These are phyloP conservation scores for Termitomyces sp. DNA, from an alignment of 768 basidiomycete genomes.

Conservation along the genomic window DNA sequence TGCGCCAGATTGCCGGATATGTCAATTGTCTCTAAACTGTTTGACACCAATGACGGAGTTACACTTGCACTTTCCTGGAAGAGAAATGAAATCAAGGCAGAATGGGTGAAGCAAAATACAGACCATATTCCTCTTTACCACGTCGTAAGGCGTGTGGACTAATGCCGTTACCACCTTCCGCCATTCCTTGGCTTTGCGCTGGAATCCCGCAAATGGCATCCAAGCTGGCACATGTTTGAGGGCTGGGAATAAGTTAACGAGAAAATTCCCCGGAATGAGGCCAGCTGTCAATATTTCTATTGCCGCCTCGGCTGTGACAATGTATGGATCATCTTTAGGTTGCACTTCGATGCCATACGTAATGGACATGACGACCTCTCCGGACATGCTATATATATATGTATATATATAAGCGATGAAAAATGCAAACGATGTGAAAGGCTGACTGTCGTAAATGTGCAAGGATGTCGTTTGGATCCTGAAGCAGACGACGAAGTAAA, in stretches of 20 bases:
- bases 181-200: background rate
- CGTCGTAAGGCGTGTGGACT: background rate
- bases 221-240: slow-evolving; percentile 28
- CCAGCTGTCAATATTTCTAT: slow-evolving; percentile 22
- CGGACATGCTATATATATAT: slow-evolving; percentile 8
- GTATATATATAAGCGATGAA: background rate
- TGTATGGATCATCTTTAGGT: slow-evolving; percentile 28
- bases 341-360: slow-evolving; percentile 30
- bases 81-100: background rate
- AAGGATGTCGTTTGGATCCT: slow-evolving; percentile 4
- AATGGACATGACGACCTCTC: slow-evolving; percentile 26
- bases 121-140: background rate
- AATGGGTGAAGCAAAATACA: background rate
- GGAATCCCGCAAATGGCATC: background rate
- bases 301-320: slow-evolving; percentile 25
- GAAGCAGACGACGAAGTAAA: slow-evolving; percentile 23
- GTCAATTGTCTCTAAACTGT: background rate
- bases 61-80: background rate
- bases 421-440: background rate
- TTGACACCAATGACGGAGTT: background rate
- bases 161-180: background rate
- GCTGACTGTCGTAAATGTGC: slow-evolving; percentile 23
- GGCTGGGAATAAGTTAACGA: slow-evolving; percentile 25
- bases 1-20: background rate
- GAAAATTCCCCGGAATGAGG: slow-evolving; percentile 22